Conservation (phyloP, 768 basidiomycete species). For the Cubamyces lactineus region DNA sequence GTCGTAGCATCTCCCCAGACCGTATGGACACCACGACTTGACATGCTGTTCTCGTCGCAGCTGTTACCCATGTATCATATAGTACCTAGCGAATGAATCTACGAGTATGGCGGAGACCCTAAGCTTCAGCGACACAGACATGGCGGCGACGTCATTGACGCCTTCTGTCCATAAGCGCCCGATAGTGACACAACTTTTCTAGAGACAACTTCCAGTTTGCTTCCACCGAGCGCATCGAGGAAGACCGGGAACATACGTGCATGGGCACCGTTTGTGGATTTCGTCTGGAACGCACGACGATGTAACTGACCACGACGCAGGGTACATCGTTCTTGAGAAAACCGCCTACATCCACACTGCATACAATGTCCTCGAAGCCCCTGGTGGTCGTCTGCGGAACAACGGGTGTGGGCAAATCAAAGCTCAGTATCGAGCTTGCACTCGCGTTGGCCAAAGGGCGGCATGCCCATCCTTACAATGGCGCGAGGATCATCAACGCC, state of each 20-base stretch:
- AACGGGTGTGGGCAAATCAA: constrained; percentile 95
- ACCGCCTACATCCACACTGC: background rate
- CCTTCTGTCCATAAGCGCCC: too few relatives aligned
- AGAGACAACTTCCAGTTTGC: too few relatives aligned
- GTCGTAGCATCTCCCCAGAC: constrained; percentile 43
- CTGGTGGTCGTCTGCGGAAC: constrained; percentile 90
- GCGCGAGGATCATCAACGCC: constrained; percentile 86
- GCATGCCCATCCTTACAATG: constrained; percentile 48
- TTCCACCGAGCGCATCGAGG: too few relatives aligned
- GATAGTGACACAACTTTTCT: too few relatives aligned
- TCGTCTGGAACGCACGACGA: background rate
- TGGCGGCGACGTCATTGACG: background rate
- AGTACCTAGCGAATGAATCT: too few relatives aligned
- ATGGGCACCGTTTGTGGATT: background rate
- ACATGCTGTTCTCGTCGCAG: constrained; percentile 14
- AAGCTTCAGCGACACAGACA: too few relatives aligned
- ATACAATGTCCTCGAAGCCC: constrained; percentile 52
- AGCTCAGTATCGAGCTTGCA: constrained; percentile 87
- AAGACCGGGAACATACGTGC: background rate
- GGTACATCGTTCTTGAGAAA: background rate
- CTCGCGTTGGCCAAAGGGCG: constrained; percentile 39
- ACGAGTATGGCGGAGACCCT: too few relatives aligned
- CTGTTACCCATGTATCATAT: too few relatives aligned
- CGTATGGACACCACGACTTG: constrained; percentile 39
- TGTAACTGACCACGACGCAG: constrained; percentile 38